Conservation (phyloP, 371 early-diverging fungal species). For the Mortierella sp. region DNA sequence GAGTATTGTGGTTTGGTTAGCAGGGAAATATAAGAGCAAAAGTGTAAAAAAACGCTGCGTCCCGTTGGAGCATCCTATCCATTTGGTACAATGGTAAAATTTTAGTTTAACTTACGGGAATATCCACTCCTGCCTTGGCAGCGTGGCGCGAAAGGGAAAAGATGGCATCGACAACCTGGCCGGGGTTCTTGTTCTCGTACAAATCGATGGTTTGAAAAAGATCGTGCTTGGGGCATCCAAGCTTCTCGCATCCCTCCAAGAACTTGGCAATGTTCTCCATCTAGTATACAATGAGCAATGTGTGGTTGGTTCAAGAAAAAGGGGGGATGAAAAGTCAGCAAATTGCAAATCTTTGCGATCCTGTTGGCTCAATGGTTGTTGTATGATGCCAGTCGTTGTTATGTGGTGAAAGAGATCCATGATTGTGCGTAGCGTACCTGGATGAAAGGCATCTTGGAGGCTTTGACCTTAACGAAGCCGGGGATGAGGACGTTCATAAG, state of each 20-base stretch:
- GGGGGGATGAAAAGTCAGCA: neutral
- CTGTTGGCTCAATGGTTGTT: neutral
- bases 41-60: conserved; percentile 4
- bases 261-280: conserved; percentile 93
- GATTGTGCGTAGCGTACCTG: conserved; percentile 63
- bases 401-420: neutral
- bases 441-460: conserved; percentile 85
- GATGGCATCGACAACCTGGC: conserved; percentile 83
- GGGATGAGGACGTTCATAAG: conserved; percentile 73
- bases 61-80: neutral
- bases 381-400: neutral
- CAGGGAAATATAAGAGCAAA: conserved; percentile 11
- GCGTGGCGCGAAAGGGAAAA: conserved; percentile 89
- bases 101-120: conserved; percentile 54
- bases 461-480: conserved; percentile 71
- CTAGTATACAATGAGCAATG: conserved; percentile 40
- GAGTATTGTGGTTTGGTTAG: conserved; percentile 8
- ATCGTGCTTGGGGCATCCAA: conserved; percentile 87
- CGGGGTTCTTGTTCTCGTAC: conserved; percentile 89
- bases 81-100: neutral
- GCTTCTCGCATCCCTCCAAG: conserved; percentile 74
- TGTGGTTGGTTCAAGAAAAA: neutral
- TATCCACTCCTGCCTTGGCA: conserved; percentile 71
- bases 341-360: neutral
- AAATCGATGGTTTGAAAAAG: conserved; percentile 94